Evolutionary conservation across 495 filamentous ascomycete species (phyloP), one percentile per base, ranked within the genome.

Genomic region (Choiromyces venosus): DNA sequence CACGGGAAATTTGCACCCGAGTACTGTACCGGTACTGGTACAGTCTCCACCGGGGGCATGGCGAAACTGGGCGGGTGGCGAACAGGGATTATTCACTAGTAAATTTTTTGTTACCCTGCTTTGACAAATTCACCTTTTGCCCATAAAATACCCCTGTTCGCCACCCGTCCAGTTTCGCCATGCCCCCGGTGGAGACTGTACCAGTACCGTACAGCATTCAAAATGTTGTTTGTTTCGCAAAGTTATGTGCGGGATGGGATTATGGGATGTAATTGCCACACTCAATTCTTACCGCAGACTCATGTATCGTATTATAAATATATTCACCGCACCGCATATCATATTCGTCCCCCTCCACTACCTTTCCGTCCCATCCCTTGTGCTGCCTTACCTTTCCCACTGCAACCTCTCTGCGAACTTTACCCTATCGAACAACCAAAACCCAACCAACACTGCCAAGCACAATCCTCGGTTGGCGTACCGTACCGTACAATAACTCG

Each of bases 221-320:
- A 16, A 33, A 29, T 33, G 25, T 61, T 61, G 46, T 16, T 10
- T 2, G 14, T 42, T 6, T 10, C n/a, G n/a, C n/a, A n/a, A n/a
- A 2, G 21, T 25, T 56, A 56, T 56, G 21, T 8, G n/a, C 46
- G n/a, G 25, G 46, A 29, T 56, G 46, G 44, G 46, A n/a, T 25
- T 21, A 29, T 56, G 46, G 44, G 46, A n/a, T 25, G 46, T 9
- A 12, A 6, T 12, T 29, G 52, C 52, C 52, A 16, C 25, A 4
- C 52, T 18, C 52, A 61, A 61, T 29, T 61, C 52, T 61, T n/a
- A 56, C 52, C 52, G n/a, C 52, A 56, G n/a, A 56, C 29, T 56
- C 52, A 56, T n/a, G n/a, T 25, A 56, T 56, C n/a, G 8, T 46
- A 44, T 18, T n/a, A n/a, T n/a, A n/a, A n/a, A n/a, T n/a, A n/a